Base-by-base conservation (phyloP, 495 filamentous ascomycete genomes). In the Penicillium steckii region DNA sequence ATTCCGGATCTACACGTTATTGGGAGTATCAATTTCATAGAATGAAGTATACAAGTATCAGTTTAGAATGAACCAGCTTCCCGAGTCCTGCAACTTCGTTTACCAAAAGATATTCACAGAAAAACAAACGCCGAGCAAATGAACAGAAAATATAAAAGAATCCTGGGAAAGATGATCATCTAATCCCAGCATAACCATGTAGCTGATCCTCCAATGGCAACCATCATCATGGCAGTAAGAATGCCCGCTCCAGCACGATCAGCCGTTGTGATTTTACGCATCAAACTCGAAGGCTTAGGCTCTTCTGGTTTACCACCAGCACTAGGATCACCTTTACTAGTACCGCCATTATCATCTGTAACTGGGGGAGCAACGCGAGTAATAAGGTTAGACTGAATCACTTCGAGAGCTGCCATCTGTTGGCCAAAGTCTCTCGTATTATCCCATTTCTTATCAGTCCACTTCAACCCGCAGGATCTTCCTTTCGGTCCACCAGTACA, bases 341-440 rank as follows among this genome's bases (percentile, higher is more conserved):
- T 90, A 2, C 91, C 90, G 8, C 90, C 90, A 1, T 75, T 79
- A n/a, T 72, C 61, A 24, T 82, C 70, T 2, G 86, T 90, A 7
- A 88, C 78, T 0, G 87, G 89, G 0, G 73, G 59, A 24, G 60
- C 56, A 3, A 75, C 76, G 3, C 66, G 59, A 4, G 51, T 53
- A 37, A 82, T 19, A 13, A 41, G 65, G 25, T 81, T 83, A 7
- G 85, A 79, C 68, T 86, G 81, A 32, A 95, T 76, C 1, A 84
- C 83, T 23, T 80, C 80, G 27, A 94, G 67, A 4, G 85, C 85
- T 50, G 80, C 80, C 82, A 90, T 85, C 70, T 90, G 85, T 66
- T 87, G 70, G n/a, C 86, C 86, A 2, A 89, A 80, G 24, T 86
- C 87, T 1, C 61, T 65, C 4, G 61, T 73, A 4, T 78, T 41